Conservation (phyloP, 345 rosid species). For the Camelina hispida region DNA sequence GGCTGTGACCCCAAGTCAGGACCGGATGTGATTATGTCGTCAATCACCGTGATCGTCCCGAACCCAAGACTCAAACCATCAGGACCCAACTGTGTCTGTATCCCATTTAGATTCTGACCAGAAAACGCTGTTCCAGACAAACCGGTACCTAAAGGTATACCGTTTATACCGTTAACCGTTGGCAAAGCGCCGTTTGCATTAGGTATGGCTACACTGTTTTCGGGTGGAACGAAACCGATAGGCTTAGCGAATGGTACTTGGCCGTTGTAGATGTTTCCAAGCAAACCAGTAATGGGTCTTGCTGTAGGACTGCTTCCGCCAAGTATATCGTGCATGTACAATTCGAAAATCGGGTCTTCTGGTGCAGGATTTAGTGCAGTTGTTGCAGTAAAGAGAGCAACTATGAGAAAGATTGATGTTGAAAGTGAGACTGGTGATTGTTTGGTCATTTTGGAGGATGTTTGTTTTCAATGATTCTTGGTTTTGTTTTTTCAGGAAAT, state of each 20-base stretch:
- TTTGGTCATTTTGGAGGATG: constrained; percentile 47
- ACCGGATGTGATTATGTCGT: constrained; percentile 74
- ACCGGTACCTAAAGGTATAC: constrained; percentile 89
- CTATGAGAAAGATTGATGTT: constrained; percentile 46
- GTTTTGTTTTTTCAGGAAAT: constrained; percentile 20
- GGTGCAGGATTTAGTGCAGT: constrained; percentile 49
- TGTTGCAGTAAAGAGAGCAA: constrained; percentile 39
- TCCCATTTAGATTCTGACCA: constrained; percentile 50
- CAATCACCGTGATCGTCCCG: constrained; percentile 86
- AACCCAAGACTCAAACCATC: constrained; percentile 83
- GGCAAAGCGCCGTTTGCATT: constrained; percentile 89
- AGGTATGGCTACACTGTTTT: constrained; percentile 68
- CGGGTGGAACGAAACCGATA: constrained; percentile 71
- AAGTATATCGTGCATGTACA: constrained; percentile 88
- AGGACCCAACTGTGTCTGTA: constrained; percentile 79
- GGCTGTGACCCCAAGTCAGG: constrained; percentile 75
- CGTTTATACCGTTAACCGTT: constrained; percentile 69
- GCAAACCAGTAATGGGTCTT: constrained; percentile 83
- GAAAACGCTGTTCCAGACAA: constrained; percentile 67
- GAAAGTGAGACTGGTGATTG: constrained; percentile 39
- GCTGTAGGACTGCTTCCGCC: constrained; percentile 90
- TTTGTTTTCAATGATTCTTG: constrained; percentile 5
- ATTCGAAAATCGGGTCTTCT: constrained; percentile 60
- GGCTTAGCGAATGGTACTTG: constrained; percentile 93
- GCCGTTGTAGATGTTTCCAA: constrained; percentile 86